These are phyloP conservation scores for Lyophyllum semitale DNA, from an alignment of 768 basidiomycete species.

Conservation along the genomic window DNA sequence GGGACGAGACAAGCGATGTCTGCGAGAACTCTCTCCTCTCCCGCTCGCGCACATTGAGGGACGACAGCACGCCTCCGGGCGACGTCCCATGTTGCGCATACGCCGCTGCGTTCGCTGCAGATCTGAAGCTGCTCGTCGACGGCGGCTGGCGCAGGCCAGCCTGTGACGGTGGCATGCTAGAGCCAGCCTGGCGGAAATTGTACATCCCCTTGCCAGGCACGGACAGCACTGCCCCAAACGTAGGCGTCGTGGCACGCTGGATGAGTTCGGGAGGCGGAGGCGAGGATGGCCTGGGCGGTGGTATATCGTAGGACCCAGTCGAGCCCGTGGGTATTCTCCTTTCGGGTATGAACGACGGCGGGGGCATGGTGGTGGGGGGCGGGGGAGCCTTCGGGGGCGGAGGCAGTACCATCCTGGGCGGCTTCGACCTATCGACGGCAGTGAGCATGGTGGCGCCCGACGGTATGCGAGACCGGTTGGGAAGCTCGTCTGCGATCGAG, in stretches of 20 bases:
- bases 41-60: constrained; percentile 51
- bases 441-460: constrained; percentile 51
- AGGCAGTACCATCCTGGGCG: constrained; percentile 83
- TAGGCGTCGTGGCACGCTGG: constrained; percentile 87
- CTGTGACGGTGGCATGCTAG: constrained; percentile 74
- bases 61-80: constrained; percentile 44
- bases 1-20: constrained; percentile 74
- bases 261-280: constrained; percentile 93
- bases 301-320: constrained; percentile 52
- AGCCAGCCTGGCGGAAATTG: constrained; percentile 62
- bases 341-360: constrained; percentile 78
- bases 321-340: constrained; percentile 49
- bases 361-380: constrained; percentile 70
- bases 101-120: constrained; percentile 62
- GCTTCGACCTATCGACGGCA: constrained; percentile 73
- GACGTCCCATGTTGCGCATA: constrained; percentile 49
- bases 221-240: constrained; percentile 64
- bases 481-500: constrained; percentile 38
- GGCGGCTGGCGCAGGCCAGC: constrained; percentile 68
- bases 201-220: constrained; percentile 52
- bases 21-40: constrained; percentile 63
- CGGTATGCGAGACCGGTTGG: constrained; percentile 58
- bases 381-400: constrained; percentile 80
- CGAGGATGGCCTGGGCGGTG: constrained; percentile 87
- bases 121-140: constrained; percentile 83